These are phyloP conservation scores for Moniliophthora roreri DNA, from an alignment of 1,284 basidiomycete species.

Conservation along the genomic window DNA sequence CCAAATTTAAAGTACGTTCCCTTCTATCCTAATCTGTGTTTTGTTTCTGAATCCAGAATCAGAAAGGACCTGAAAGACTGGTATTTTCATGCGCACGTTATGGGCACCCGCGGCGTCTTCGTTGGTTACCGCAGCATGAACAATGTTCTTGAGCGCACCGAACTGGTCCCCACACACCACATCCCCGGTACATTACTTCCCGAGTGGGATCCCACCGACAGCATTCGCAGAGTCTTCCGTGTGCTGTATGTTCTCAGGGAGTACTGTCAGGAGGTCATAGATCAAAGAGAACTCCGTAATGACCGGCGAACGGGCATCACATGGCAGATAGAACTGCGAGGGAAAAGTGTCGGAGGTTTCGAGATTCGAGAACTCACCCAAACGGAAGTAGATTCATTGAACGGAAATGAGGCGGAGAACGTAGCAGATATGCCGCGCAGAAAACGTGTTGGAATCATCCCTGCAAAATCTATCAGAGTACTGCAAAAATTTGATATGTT, in stretches of 20 bases:
- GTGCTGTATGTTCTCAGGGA: slow-evolving; percentile 16
- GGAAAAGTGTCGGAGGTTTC: background rate
- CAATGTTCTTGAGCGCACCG: slow-evolving; percentile 9
- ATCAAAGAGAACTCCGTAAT: slow-evolving; percentile 6
- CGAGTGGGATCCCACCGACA: slow-evolving; percentile 13
- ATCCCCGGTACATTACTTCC: slow-evolving; percentile 4
- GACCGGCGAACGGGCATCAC: background rate
- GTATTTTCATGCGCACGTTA: slow-evolving; percentile 16
- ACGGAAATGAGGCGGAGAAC: background rate
- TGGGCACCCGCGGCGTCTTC: slow-evolving; percentile 13
- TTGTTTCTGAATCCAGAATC: background rate
- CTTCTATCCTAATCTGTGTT: background rate
- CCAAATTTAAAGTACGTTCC: background rate
- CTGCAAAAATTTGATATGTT: too few species aligned
- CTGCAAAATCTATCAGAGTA: too few species aligned
- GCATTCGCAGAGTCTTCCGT: slow-evolving; percentile 12
- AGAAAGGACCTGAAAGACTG: slow-evolving; percentile 12
- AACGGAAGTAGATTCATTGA: background rate
- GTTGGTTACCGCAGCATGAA: slow-evolving; percentile 15
- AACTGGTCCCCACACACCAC: slow-evolving; percentile 4
- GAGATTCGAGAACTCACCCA: background rate
- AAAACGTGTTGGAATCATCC: background rate
- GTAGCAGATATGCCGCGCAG: background rate
- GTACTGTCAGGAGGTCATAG: slow-evolving; percentile 15
- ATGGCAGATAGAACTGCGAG: slow-evolving; percentile 14